phyloP scores from a whole-genome alignment of 495 filamentous ascomycete species.

The Penicilliopsis zonata region DNA sequence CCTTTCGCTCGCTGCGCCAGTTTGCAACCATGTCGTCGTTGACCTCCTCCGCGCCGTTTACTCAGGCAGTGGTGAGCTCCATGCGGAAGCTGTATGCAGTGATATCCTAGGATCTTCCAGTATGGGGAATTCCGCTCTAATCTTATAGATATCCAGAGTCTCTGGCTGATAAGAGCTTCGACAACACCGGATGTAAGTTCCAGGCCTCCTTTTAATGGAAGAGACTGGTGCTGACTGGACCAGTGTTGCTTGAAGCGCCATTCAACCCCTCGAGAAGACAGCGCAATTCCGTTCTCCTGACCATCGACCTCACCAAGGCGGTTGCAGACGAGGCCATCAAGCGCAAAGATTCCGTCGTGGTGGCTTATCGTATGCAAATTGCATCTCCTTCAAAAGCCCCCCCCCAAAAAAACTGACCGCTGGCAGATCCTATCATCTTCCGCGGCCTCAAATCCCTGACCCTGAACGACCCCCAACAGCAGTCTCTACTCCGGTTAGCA shows the following conservation, averaged over 20 bases:
- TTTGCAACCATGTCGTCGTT: constrained; percentile 22
- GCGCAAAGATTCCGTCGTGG: constrained; percentile 60
- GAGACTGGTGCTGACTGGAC: not conserved
- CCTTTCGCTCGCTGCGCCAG: constrained; percentile 7
- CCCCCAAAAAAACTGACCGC: too few relatives aligned
- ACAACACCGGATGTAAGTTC: constrained; percentile 74
- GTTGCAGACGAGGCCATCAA: constrained; percentile 89
- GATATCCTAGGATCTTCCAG: constrained; percentile 6
- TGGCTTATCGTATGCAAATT: constrained; percentile 70
- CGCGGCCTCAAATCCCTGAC: constrained; percentile 78
- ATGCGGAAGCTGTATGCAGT: constrained; percentile 68
- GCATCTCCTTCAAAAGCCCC: too few relatives aligned
- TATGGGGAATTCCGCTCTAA: constrained; percentile 4
- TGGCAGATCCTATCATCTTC: constrained; percentile 95
- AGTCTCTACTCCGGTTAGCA: constrained; percentile 68
- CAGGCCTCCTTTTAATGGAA: not conserved
- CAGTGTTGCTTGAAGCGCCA: constrained; percentile 70
- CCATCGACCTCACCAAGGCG: constrained; percentile 78
- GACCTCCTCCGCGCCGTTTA: constrained; percentile 50
- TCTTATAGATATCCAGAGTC: constrained; percentile 73
- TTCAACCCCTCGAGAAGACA: constrained; percentile 42
- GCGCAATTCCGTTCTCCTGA: constrained; percentile 70
- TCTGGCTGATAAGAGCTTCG: constrained; percentile 81
- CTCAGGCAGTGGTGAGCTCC: constrained; percentile 63
- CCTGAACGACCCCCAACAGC: constrained; percentile 73